Percentiles rank a stretch among this genome's conserved stretches.
Evolutionary conservation across 352 stramenopile species (phyloP).

Genomic region (Nothophytophthora sp.): DNA sequence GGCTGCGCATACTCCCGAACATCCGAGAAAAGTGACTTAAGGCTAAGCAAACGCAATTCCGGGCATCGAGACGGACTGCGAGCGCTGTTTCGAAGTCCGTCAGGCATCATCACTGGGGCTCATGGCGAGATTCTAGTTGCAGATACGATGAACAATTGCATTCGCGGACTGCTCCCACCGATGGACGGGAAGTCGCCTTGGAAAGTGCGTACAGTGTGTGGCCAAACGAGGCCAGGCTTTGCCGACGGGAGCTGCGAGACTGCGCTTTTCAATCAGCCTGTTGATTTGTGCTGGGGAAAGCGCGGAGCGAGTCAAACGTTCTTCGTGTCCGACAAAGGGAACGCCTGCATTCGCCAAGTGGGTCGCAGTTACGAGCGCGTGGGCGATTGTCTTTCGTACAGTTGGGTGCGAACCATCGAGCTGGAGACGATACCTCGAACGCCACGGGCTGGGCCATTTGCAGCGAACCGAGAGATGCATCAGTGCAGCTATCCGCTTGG

Average conservation of each 20-base stretch:
- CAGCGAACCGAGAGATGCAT: neutral
- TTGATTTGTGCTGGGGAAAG: conserved; percentile 29
- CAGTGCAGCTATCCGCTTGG: conserved; percentile 15
- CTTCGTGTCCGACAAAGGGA: conserved; percentile 47
- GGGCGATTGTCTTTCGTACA: conserved; percentile 21
- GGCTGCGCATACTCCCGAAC: conserved; percentile 8
- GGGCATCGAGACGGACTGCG: conserved; percentile 31
- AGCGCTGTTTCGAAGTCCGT: conserved; percentile 47
- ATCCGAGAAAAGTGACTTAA: neutral
- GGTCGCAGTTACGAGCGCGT: conserved; percentile 22
- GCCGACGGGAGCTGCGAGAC: conserved; percentile 31
- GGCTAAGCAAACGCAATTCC: conserved; percentile 14
- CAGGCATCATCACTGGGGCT: conserved; percentile 24
- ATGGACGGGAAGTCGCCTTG: conserved; percentile 10
- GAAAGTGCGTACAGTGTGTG: conserved; percentile 34
- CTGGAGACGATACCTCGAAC: conserved; percentile 15
- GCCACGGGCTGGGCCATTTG: neutral
- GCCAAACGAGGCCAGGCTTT: conserved; percentile 23
- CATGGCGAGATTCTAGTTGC: conserved; percentile 41
- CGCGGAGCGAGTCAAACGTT: conserved; percentile 18
- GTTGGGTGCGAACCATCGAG: conserved; percentile 48
- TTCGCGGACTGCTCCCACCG: conserved; percentile 31
- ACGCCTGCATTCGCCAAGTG: conserved; percentile 46
- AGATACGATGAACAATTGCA: conserved; percentile 65
- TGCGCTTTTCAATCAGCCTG: conserved; percentile 39